Evolutionary conservation across 352 stramenopile genomes (phyloP).

Genomic region (Thalassiosira exigua): DNA sequence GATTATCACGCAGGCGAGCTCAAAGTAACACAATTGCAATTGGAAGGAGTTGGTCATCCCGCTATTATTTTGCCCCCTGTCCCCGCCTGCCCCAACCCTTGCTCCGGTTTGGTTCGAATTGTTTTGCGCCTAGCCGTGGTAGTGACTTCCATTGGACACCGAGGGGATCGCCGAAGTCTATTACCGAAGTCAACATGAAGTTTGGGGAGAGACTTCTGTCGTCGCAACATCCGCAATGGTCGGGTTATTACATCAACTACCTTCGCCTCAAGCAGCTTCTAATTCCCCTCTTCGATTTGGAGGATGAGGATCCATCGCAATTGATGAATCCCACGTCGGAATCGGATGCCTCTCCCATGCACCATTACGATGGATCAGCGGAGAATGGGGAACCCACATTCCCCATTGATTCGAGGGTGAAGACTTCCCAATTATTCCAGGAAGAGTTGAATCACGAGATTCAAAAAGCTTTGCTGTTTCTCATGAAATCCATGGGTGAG

Average conservation of each 20-base stretch:
- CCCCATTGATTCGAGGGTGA: background rate
- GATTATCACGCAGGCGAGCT: no score
- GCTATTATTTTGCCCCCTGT: no score
- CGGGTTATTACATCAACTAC: slow-evolving; percentile 75
- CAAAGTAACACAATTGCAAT: no score
- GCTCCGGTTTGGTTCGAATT: no score
- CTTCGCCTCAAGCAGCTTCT: slow-evolving; percentile 63
- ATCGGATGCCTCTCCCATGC: background rate
- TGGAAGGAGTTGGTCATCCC: no score
- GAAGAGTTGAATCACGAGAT: slow-evolving; percentile 70
- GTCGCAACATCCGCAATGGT: slow-evolving; percentile 59
- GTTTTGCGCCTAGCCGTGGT: no score
- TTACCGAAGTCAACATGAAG: slow-evolving; percentile 54
- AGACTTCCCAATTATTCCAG: slow-evolving; percentile 52
- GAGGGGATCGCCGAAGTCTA: no score
- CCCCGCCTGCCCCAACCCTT: no score
- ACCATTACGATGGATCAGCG: background rate
- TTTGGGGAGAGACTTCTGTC: slow-evolving; percentile 68
- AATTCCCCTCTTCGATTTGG: slow-evolving; percentile 22
- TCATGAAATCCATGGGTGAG: slow-evolving; percentile 66
- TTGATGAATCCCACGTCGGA: background rate
- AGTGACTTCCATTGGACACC: no score
- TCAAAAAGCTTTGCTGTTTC: slow-evolving; percentile 76
- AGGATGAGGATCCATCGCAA: background rate
- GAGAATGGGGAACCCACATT: no score